phyloP scores from a whole-genome alignment of 306 rosid genomes.

The Ceratonia siliqua region DNA sequence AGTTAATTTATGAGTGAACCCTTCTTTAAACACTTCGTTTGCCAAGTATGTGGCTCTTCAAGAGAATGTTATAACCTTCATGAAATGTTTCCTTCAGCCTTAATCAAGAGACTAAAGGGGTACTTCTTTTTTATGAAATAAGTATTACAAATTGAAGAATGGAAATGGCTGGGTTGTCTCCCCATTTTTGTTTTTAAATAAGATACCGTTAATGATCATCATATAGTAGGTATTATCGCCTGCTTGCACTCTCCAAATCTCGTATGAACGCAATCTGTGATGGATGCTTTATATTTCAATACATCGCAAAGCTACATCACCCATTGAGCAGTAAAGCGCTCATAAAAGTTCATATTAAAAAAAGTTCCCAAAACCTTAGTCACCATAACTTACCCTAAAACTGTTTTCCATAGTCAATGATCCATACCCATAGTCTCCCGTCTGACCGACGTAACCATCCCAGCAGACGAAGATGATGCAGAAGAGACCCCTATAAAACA shows the following conservation, averaged over 20 bases:
- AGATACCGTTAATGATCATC: too few species aligned
- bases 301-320: conserved; percentile 19
- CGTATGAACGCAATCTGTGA: conserved; percentile 28
- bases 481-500: conserved; percentile 50
- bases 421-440: conserved; percentile 73
- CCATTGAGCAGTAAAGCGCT: not conserved
- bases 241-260: conserved; percentile 30
- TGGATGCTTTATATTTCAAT: conserved; percentile 20
- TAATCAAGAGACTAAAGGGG: not conserved
- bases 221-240: not conserved
- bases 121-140: conserved; percentile 31
- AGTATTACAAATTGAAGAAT: conserved; percentile 25
- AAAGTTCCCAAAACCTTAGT: not conserved
- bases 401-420: conserved; percentile 67
- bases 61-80: conserved; percentile 10
- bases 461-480: conserved; percentile 55
- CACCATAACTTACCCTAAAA: conserved; percentile 65
- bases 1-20: not conserved
- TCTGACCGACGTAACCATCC: conserved; percentile 55
- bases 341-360: not conserved
- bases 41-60: not conserved
- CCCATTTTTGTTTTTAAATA: conserved; percentile 31
- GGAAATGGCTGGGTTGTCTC: not conserved
- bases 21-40: not conserved
- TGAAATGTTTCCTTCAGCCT: not conserved